These are phyloP conservation scores for Diutina mesorugosa DNA, from an alignment of 1,139 yeast species.

Conservation along the genomic window DNA sequence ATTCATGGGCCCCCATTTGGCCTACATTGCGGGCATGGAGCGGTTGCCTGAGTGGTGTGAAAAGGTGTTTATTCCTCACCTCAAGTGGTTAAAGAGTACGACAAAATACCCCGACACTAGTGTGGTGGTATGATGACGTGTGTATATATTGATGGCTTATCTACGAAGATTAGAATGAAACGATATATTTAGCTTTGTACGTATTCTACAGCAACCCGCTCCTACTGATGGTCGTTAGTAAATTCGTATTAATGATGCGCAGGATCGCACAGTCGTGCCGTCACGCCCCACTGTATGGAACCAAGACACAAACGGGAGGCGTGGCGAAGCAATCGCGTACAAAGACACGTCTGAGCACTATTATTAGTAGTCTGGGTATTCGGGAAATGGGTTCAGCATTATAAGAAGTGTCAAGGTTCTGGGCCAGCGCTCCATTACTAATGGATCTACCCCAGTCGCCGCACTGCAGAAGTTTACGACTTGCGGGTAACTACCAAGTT, in stretches of 20 bases:
- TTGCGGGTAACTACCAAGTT: not conserved
- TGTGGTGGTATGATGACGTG: not conserved
- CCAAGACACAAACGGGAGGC: not conserved
- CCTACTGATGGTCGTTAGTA: not conserved
- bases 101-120: conserved; percentile 3
- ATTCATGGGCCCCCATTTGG: not conserved
- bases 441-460: not conserved
- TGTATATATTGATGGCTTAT: not conserved
- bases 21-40: not conserved
- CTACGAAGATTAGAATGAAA: not conserved
- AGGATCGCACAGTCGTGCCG: too few relatives aligned
- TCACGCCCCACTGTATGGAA: too few relatives aligned
- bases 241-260: too few relatives aligned
- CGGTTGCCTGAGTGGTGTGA: conserved; percentile 15
- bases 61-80: conserved; percentile 24
- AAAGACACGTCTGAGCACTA: not conserved
- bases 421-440: too few relatives aligned
- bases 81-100: conserved; percentile 25
- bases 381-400: too few relatives aligned
- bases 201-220: too few relatives aligned
- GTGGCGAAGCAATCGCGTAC: not conserved
- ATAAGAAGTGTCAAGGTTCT: too few relatives aligned
- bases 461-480: not conserved
- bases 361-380: too few relatives aligned
- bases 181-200: too few relatives aligned